phyloP scores from a whole-genome alignment of 1,139 yeast species.

The Suzukiozyma palmioleophila region DNA sequence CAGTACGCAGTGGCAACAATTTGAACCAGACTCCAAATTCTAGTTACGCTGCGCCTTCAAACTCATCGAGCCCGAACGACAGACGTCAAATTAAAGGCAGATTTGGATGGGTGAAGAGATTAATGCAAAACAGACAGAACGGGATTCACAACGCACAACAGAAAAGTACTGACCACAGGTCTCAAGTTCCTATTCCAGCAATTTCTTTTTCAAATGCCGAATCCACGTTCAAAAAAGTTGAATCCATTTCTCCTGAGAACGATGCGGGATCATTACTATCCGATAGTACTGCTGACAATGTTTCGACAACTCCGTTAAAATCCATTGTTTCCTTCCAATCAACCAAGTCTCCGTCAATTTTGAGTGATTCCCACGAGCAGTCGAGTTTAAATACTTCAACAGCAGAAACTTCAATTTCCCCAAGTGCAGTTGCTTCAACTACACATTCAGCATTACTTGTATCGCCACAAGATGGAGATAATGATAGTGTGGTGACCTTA shows the following conservation, averaged over 20 bases:
- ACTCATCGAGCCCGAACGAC: constrained; percentile 7
- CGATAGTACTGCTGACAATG: constrained; percentile 20
- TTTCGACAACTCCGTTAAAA: constrained; percentile 50
- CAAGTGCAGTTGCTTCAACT: constrained; percentile 18
- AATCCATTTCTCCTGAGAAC: not conserved
- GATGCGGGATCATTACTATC: constrained; percentile 1
- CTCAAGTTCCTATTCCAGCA: not conserved
- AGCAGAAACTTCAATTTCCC: constrained; percentile 51
- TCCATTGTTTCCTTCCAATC: constrained; percentile 48
- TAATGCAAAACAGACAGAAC: constrained; percentile 41
- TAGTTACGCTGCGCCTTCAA: not conserved
- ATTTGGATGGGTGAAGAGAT: constrained; percentile 44
- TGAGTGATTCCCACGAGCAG: constrained; percentile 39
- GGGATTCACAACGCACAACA: constrained; percentile 12
- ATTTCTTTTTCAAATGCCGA: not conserved
- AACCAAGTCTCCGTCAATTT: constrained; percentile 40
- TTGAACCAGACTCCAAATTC: not conserved
- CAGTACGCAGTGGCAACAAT: not conserved
- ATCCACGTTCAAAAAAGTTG: not conserved
- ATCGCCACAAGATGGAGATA: constrained; percentile 33
- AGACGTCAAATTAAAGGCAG: constrained; percentile 29
- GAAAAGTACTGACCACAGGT: not conserved
- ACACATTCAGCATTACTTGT: constrained; percentile 4
- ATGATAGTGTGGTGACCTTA: constrained; percentile 51
- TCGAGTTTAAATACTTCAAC: constrained; percentile 44